phyloP scores from a whole-genome alignment of 2,329 filamentous ascomycete genomes.

The Fusarium sp. region DNA sequence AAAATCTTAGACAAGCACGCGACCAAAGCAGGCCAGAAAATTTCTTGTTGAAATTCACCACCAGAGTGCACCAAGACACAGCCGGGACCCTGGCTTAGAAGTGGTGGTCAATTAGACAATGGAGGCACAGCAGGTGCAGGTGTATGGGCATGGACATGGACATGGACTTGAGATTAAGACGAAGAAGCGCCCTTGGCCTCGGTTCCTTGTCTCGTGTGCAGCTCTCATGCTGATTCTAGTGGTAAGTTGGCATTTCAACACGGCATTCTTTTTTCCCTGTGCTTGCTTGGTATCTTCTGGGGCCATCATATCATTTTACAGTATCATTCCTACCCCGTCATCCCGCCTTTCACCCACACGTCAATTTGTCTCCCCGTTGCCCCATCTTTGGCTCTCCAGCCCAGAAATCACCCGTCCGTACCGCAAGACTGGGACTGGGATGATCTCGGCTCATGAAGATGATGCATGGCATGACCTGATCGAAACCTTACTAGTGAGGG shows the following conservation, averaged over 20 bases:
- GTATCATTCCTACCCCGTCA: slow-evolving; percentile 27
- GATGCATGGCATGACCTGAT: slow-evolving; percentile 37
- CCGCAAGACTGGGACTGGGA: slow-evolving; percentile 28
- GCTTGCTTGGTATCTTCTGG: slow-evolving; percentile 16
- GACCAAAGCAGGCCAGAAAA: slow-evolving; percentile 4
- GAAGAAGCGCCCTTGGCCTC: slow-evolving; percentile 23
- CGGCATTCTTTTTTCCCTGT: slow-evolving; percentile 1
- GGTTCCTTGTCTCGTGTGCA: slow-evolving; percentile 15
- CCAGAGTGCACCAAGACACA: neutral
- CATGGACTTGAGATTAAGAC: slow-evolving; percentile 10
- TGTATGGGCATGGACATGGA: slow-evolving; percentile 10
- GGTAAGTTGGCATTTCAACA: slow-evolving; percentile 33
- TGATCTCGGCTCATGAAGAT: slow-evolving; percentile 31
- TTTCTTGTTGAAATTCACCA: slow-evolving; percentile 1
- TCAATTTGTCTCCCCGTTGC: slow-evolving; percentile 21
- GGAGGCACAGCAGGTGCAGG: slow-evolving; percentile 20
- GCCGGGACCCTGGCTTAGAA: slow-evolving; percentile 4
- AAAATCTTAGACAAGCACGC: slow-evolving; percentile 15
- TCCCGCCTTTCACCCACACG: slow-evolving; percentile 36
- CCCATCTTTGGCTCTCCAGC: slow-evolving; percentile 21
- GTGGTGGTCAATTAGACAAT: slow-evolving; percentile 18
- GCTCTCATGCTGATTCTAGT: slow-evolving; percentile 31
- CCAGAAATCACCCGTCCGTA: slow-evolving; percentile 26
- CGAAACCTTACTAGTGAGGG: slow-evolving; percentile 25
- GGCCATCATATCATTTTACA: slow-evolving; percentile 25